phyloP scores from a whole-genome alignment of 306 rosid species.

The Hippophae gyantsensis region DNA sequence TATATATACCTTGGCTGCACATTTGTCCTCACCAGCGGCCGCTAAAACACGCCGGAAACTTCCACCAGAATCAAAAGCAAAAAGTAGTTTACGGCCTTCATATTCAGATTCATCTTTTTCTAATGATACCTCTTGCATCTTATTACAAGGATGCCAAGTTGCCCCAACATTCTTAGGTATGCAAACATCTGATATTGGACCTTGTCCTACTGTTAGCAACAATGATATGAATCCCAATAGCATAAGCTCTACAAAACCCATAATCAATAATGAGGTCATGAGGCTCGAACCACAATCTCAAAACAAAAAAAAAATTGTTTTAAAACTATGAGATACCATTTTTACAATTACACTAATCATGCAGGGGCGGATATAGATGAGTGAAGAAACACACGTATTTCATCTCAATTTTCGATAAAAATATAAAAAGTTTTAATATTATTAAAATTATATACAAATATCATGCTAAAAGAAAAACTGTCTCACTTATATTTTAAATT shows the following conservation, averaged over 20 bases:
- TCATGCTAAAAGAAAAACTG: too few species aligned
- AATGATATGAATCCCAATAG: constrained; percentile 75
- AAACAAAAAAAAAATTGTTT: too few species aligned
- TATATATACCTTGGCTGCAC: constrained; percentile 31
- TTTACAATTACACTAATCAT: too few species aligned
- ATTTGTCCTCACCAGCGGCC: constrained; percentile 32
- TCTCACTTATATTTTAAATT: too few species aligned
- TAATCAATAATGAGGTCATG: neutral
- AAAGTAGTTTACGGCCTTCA: constrained; percentile 30
- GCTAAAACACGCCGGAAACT: constrained; percentile 49
- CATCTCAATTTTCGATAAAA: too few species aligned
- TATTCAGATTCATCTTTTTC: neutral
- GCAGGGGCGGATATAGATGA: too few species aligned
- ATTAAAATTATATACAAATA: too few species aligned
- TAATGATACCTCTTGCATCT: neutral
- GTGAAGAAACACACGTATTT: too few species aligned
- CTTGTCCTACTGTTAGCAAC: constrained; percentile 70
- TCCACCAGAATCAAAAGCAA: constrained; percentile 1
- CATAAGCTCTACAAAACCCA: constrained; percentile 61
- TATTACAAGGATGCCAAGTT: constrained; percentile 68
- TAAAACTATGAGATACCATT: too few species aligned
- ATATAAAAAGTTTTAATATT: too few species aligned
- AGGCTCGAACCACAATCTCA: too few species aligned
- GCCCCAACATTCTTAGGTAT: constrained; percentile 40
- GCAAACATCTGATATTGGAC: constrained; percentile 46